Evolutionary conservation across 805 yeast species (phyloP).

Genomic region (Cyberlindnera lachancei): DNA sequence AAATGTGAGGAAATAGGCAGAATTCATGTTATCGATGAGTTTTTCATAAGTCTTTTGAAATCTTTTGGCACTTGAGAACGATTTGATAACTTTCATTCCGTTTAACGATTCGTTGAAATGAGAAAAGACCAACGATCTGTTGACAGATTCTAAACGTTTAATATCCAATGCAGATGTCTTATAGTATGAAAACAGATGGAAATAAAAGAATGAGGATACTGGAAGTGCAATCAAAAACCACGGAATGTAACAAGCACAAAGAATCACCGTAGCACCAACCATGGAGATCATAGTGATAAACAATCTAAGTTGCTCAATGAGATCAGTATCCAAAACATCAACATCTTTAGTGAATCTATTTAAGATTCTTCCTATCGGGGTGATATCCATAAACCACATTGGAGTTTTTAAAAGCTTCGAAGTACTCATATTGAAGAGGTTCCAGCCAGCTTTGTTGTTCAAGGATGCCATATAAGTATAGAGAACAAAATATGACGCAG

Average conservation of each 20-base stretch:
- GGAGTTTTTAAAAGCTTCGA: conserved; percentile 59
- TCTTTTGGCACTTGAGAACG: conserved; percentile 39
- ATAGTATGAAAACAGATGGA: conserved; percentile 44
- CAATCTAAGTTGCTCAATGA: conserved; percentile 61
- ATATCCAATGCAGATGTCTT: conserved; percentile 70
- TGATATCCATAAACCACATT: conserved; percentile 75
- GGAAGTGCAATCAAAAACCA: conserved; percentile 69
- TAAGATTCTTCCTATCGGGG: conserved; percentile 79
- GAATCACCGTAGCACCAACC: conserved; percentile 55
- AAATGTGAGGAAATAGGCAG: conserved; percentile 53
- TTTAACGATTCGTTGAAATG: conserved; percentile 63
- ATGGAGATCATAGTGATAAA: conserved; percentile 43
- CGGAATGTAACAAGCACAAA: conserved; percentile 66
- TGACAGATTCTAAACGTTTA: conserved; percentile 67
- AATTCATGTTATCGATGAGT: conserved; percentile 55
- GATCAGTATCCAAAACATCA: conserved; percentile 72
- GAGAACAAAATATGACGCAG: conserved; percentile 39
- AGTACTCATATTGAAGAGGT: conserved; percentile 51
- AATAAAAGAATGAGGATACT: conserved; percentile 35
- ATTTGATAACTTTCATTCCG: conserved; percentile 63
- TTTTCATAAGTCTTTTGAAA: conserved; percentile 40
- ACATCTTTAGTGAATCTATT: conserved; percentile 84
- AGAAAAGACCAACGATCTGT: conserved; percentile 63
- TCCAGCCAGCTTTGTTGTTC: conserved; percentile 46
- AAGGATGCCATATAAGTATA: conserved; percentile 47